Evolutionary conservation across 2,329 filamentous ascomycete species (phyloP).

Genomic region (Paracoccidioides lutzii): DNA sequence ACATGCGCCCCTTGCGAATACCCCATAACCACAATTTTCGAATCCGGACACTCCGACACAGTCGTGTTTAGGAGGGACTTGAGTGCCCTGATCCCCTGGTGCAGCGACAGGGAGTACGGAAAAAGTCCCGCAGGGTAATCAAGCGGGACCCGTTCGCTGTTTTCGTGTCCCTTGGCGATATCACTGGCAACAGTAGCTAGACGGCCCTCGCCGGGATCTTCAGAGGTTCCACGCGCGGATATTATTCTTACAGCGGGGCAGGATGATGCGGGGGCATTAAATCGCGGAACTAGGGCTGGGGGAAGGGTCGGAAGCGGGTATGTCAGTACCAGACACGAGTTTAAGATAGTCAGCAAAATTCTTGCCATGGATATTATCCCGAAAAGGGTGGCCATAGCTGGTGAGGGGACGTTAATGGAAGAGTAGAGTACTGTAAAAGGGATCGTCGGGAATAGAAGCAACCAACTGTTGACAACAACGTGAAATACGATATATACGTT

Average conservation of each 20-base stretch:
- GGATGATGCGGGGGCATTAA: not conserved
- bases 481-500: not conserved
- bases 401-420: not conserved
- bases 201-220: slow-evolving; percentile 9
- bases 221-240: slow-evolving; percentile 10
- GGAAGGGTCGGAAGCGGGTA: not conserved
- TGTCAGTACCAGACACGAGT: not conserved
- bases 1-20: slow-evolving; percentile 23
- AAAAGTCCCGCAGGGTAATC: slow-evolving; percentile 16
- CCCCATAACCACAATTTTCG: slow-evolving; percentile 19
- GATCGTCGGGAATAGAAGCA: not conserved
- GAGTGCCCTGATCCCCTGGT: slow-evolving; percentile 12
- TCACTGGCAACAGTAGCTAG: slow-evolving; percentile 5
- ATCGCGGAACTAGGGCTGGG: not conserved
- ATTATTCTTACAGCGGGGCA: slow-evolving; percentile 10
- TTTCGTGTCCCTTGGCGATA: slow-evolving; percentile 1
- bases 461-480: not conserved
- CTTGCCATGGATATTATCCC: not conserved
- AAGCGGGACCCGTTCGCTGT: slow-evolving; percentile 6
- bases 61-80: slow-evolving; percentile 10
- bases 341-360: not conserved
- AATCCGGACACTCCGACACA: slow-evolving; percentile 14
- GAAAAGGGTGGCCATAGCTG: not conserved
- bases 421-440: not conserved
- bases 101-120: slow-evolving; percentile 13